Base-by-base conservation (phyloP, 2,329 filamentous ascomycete species). In the Clarireedia sp. region DNA sequence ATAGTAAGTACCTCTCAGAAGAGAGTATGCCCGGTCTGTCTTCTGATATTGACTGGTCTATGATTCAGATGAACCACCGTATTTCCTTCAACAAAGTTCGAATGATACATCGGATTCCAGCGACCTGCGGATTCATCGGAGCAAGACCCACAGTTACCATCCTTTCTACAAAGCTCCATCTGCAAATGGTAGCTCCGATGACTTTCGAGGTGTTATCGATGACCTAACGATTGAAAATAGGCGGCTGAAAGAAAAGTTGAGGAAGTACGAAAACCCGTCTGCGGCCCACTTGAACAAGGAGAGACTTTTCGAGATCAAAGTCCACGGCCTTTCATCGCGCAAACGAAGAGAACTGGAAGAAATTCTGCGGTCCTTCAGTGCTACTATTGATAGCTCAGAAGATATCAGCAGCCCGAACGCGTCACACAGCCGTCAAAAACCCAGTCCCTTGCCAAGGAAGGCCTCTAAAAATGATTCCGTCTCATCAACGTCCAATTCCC, bases 191-290 rank as follows among this genome's bases (percentile, higher is more conserved):
- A 66, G 62, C 36, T 82, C 80, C 26, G 87, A 88, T 55, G 89
- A 91, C 55, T 91, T 83, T 58, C 78, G 89, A 47, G 86, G 86
- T 61, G 88, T 95, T 16, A 95, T 95, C 48, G 89, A 95, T 64
- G 90, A 95, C 67, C 71, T 95, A 57, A 95, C 89, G 0, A 75
- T 95, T 24, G 86, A 90, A 66, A 95, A 94, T 67, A 88, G 89
- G 68, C 85, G 82, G 51, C 69, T 95, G 58, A 90, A 85, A 71
- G 83, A 86, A 62, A 82, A 84, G 64, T 65, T 95, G 54, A 86
- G 81, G 64, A 84, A 81, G 52, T 88, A 88, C 59, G 86, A 87
- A 68, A 83, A 82, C 59, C 72, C 80, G 24, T 82, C 85, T 1
- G 81, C 83, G 17, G 78, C 84, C 43, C 80, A 85, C 60, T 71